A percentile compares a stretch with the other conserved stretches of the same genome.
These are phyloP conservation scores for Apiosordaria backusii DNA, from an alignment of 495 filamentous ascomycete species.

Conservation along the genomic window DNA sequence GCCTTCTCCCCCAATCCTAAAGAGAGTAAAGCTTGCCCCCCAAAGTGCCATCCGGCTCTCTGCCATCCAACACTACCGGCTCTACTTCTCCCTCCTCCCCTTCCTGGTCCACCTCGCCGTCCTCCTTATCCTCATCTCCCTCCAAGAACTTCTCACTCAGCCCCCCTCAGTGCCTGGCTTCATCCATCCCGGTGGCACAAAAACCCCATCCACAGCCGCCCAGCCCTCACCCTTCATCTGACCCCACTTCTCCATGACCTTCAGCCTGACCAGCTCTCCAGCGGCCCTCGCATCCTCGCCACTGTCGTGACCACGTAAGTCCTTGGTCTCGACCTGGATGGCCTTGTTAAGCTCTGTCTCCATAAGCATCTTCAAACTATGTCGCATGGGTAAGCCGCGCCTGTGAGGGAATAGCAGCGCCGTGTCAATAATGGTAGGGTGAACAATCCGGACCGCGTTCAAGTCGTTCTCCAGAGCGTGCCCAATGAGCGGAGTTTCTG, in stretches of 20 bases:
- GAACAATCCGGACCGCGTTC: conserved; percentile 75
- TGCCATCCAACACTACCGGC: neutral
- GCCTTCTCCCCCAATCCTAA: neutral
- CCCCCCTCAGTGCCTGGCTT: neutral
- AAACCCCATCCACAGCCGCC: conserved; percentile 44
- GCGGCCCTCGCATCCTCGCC: conserved; percentile 85
- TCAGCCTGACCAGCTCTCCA: conserved; percentile 74
- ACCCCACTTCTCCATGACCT: conserved; percentile 63
- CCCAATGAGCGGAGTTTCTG: conserved; percentile 77
- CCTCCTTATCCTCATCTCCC: neutral
- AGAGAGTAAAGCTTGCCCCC: neutral
- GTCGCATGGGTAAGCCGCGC: conserved; percentile 68
- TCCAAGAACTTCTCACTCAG: conserved; percentile 25
- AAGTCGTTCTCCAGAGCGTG: conserved; percentile 96
- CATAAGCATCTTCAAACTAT: conserved; percentile 68
- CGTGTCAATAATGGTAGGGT: conserved; percentile 82
- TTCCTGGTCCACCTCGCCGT: neutral
- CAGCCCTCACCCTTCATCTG: conserved; percentile 61
- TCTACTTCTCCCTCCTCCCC: neutral
- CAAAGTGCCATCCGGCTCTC: neutral
- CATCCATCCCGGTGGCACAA: conserved; percentile 44
- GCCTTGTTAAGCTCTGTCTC: conserved; percentile 60
- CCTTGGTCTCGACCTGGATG: conserved; percentile 65
- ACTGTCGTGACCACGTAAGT: conserved; percentile 69
- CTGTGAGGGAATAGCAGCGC: conserved; percentile 77